Conservation (phyloP, 1,284 basidiomycete genomes). For the Xerocomus amazonicus region DNA sequence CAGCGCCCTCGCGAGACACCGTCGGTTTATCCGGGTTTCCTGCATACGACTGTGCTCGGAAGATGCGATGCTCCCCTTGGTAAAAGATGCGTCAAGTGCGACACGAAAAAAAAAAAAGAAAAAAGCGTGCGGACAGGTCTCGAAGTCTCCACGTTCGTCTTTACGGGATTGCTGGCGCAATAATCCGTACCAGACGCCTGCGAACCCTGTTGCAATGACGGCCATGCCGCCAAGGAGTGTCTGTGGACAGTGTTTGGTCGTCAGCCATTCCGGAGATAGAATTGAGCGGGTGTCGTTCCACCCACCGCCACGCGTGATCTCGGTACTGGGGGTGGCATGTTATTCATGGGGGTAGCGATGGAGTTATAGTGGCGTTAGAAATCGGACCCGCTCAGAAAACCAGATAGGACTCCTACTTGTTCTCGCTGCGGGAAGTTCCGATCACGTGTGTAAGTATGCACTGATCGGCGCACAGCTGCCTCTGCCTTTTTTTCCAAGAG, state of each 20-base stretch:
- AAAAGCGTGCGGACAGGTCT: slow-evolving; percentile 21
- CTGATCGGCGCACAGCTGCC: no score
- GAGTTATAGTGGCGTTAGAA: no score
- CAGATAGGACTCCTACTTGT: no score
- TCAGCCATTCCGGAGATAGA: no score
- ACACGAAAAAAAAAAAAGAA: no score
- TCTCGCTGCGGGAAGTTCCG: no score
- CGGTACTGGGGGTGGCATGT: slow-evolving; percentile 9
- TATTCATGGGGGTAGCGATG: slow-evolving; percentile 9
- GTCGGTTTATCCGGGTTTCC: slow-evolving; percentile 18
- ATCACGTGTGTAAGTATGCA: no score
- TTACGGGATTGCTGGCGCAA: slow-evolving; percentile 11
- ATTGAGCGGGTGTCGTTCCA: neutral
- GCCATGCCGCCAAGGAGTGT: slow-evolving; percentile 23
- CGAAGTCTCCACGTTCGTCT: slow-evolving; percentile 13
- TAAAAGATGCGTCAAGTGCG: neutral
- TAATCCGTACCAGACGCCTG: slow-evolving; percentile 20
- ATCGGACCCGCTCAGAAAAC: no score
- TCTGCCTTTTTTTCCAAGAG: no score
- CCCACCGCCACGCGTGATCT: slow-evolving; percentile 12
- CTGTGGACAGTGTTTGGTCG: slow-evolving; percentile 3
- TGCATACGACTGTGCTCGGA: slow-evolving; percentile 17
- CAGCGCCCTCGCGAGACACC: neutral
- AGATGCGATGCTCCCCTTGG: slow-evolving; percentile 24
- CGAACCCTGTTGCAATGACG: slow-evolving; percentile 16